Evolutionary conservation across 2,329 filamentous ascomycete genomes (phyloP), one percentile per base, ranked within the genome.

Genomic region (Penicillium sp.): DNA sequence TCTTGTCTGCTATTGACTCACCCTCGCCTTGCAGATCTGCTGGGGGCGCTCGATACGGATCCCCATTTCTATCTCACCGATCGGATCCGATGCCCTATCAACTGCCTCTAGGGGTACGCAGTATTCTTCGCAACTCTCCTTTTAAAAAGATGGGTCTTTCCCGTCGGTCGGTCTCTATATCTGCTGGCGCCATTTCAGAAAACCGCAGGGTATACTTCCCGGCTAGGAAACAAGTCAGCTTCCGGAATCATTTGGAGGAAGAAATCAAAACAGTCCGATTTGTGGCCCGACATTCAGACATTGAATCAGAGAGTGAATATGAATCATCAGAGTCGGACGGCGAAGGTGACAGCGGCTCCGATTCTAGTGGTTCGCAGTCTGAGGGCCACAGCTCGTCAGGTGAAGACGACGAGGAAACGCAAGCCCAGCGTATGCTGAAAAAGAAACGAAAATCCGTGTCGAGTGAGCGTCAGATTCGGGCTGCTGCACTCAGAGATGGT

Each of bases 251-350:
- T 18, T 66, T 85, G 24, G 81, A 82, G 47, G 83, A 86, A 65
- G 81, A 84, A 56, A 83, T 86, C 63, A 76, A 74, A 60, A 86
- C 77, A 2, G 74, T 77, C 42, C 77, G 72, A 56, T 86, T 83
- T 68, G 81, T 78, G 5, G 69, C 79, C 52, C 78, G 79, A 38
- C 82, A 85, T 61, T 81, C 79, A 0, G 83, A 86, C 65, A 69
- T 85, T 11, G 69, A 76, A 7, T 62, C 59, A 24, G 64, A 67
- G 14, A 30, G 33, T 18, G 56, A 58, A 21, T 21, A 23, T n/a
- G 46, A 53, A 6, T 62, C 65, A 6, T 62, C 65, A 21, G 59
- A 61, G 18, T 45, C 55, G n/a, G 57, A 62, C 18, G 47, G 58
- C 24, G 49, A 50, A 21, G 50, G 46, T 11, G 58, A 56, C 26